A percentile compares a stretch with the other conserved stretches of the same genome.
Evolutionary conservation across 2,329 filamentous ascomycete genomes (phyloP).

Genomic region (Beauveria sp.): DNA sequence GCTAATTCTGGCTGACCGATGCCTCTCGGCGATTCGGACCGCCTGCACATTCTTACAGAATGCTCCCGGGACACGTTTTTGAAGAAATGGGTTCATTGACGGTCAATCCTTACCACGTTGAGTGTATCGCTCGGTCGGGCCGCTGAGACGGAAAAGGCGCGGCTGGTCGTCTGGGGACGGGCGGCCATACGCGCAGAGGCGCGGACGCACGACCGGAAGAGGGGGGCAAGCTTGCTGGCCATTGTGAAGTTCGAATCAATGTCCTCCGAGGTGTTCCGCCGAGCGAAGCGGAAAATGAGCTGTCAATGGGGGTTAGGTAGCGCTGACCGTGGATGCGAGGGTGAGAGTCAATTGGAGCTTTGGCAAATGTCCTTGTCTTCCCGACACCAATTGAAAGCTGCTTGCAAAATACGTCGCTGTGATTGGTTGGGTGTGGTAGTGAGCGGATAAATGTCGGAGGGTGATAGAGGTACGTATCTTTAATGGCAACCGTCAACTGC

Average conservation of each 20-base stretch:
- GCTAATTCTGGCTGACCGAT: neutral
- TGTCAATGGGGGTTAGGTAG: conserved; percentile 15
- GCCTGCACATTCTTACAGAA: too few relatives aligned
- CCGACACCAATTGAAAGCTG: conserved; percentile 22
- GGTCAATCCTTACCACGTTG: conserved; percentile 50
- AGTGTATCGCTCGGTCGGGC: conserved; percentile 65
- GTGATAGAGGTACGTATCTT: neutral
- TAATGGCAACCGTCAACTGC: too few relatives aligned
- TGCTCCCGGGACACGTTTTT: neutral
- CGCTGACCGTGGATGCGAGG: conserved; percentile 16
- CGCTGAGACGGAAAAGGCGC: conserved; percentile 63
- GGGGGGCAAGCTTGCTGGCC: conserved; percentile 75
- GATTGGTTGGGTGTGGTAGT: conserved; percentile 21
- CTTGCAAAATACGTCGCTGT: conserved; percentile 26
- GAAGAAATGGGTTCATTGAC: neutral
- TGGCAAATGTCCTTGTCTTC: conserved; percentile 27
- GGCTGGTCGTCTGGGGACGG: conserved; percentile 36
- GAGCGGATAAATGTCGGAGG: conserved; percentile 21
- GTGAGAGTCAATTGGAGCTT: conserved; percentile 19
- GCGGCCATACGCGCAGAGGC: conserved; percentile 51
- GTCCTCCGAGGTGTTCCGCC: conserved; percentile 3
- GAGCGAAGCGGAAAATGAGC: neutral
- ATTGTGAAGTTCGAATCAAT: conserved; percentile 38
- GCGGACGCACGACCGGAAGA: conserved; percentile 62
- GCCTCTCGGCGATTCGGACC: too few relatives aligned